Conservation (phyloP, 2,329 filamentous ascomycete genomes). For the Xylariaceae sp. region DNA sequence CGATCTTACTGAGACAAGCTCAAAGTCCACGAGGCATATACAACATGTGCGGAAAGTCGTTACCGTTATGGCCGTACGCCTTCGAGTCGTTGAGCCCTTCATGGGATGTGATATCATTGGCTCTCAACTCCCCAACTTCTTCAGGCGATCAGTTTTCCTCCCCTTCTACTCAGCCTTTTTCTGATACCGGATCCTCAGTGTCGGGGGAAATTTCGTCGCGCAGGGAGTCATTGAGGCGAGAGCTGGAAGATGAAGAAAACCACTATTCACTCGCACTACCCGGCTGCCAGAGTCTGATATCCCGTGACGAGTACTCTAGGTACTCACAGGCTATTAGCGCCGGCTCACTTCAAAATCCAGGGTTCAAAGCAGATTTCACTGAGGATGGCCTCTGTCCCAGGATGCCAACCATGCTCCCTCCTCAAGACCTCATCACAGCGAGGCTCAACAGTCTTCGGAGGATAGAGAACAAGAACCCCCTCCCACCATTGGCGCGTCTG, state of each 20-base stretch:
- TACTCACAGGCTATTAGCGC: not conserved
- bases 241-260: constrained; percentile 11
- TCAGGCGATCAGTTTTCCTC: constrained; percentile 21
- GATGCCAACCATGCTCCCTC: not conserved
- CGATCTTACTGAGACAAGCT: not conserved
- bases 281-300: constrained; percentile 13
- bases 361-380: constrained; percentile 20
- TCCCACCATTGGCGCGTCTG: constrained; percentile 17
- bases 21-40: not conserved
- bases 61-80: not conserved
- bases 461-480: constrained; percentile 16
- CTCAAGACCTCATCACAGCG: constrained; percentile 22
- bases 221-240: constrained; percentile 10
- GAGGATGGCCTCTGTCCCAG: constrained; percentile 11
- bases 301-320: not conserved
- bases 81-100: not conserved
- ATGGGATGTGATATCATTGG: constrained; percentile 3
- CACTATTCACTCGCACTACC: constrained; percentile 16
- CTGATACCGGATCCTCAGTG: constrained; percentile 14
- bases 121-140: constrained; percentile 17
- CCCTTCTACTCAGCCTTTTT: constrained; percentile 15
- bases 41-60: not conserved
- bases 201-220: constrained; percentile 18
- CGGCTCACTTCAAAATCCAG: constrained; percentile 12
- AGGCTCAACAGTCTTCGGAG: constrained; percentile 25